Evolutionary conservation across 225 moss, liverwort and hornwort genomes (phyloP).

Genomic region (Bryum argenteum): DNA sequence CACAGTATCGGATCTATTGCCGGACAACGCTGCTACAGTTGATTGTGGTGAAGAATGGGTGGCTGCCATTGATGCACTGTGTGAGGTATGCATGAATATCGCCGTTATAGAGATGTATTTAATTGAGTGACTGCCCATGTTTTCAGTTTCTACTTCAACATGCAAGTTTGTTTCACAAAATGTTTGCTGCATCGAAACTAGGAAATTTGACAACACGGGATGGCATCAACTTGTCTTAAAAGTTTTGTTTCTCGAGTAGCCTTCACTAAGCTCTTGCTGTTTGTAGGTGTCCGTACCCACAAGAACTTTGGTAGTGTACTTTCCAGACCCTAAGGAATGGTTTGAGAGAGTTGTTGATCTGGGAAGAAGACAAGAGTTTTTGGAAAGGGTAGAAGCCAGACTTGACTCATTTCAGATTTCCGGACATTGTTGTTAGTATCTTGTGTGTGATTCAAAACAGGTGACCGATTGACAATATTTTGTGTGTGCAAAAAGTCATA

Average conservation of each 20-base stretch:
- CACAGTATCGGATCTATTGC: constrained; percentile 74
- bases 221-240: neutral
- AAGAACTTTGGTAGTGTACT: no score
- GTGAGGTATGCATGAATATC: constrained; percentile 60
- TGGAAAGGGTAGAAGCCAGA: no score
- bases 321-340: no score
- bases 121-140: constrained; percentile 12
- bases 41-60: constrained; percentile 81
- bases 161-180: neutral
- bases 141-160: neutral
- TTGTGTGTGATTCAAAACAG: no score
- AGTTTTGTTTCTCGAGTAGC: neutral
- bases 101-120: neutral
- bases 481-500: no score
- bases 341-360: no score
- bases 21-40: constrained; percentile 55
- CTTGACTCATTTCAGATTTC: constrained; percentile 85
- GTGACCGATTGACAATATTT: no score
- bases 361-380: no score
- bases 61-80: constrained; percentile 78
- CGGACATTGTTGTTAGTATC: no score
- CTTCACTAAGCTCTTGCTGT: constrained; percentile 20
- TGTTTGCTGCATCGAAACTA: no score
- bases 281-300: no score
- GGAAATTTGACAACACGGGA: neutral